A percentile compares a stretch with the other conserved stretches of the same genome.
phyloP scores from a whole-genome alignment of 495 filamentous ascomycete genomes.

The Penicillium arizonense region DNA sequence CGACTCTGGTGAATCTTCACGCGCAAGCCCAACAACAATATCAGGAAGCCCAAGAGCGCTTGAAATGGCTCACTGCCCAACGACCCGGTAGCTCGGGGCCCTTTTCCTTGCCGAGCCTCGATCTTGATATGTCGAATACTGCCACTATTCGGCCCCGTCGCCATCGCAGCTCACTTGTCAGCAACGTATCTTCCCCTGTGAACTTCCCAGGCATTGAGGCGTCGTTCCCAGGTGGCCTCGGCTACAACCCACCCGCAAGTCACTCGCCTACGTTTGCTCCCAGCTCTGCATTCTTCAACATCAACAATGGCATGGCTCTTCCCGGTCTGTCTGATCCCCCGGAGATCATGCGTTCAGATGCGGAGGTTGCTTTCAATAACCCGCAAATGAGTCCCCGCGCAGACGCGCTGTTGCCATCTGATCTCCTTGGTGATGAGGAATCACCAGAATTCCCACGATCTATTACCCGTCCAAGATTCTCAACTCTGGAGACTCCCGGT shows the following conservation, averaged over 20 bases:
- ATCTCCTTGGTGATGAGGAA: constrained; percentile 77
- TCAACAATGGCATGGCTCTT: constrained; percentile 56
- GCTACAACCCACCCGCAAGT: constrained; percentile 43
- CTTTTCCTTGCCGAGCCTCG: constrained; percentile 44
- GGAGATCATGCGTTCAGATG: constrained; percentile 40
- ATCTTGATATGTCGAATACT: constrained; percentile 39
- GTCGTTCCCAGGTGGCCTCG: constrained; percentile 36
- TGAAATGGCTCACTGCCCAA: constrained; percentile 49
- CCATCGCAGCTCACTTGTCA: constrained; percentile 48
- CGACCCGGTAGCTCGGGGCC: constrained; percentile 41
- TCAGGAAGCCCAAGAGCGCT: constrained; percentile 51
- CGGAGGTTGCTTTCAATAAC: constrained; percentile 52
- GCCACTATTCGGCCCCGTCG: constrained; percentile 46
- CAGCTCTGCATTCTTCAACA: constrained; percentile 55
- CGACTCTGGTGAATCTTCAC: constrained; percentile 45
- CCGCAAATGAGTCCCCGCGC: constrained; percentile 82
- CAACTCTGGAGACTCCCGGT: constrained; percentile 36
- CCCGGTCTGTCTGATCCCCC: constrained; percentile 36
- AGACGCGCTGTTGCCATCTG: constrained; percentile 72
- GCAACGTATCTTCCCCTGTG: constrained; percentile 47
- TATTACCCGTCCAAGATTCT: constrained; percentile 37
- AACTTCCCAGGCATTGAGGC: constrained; percentile 41
- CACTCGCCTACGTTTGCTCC: constrained; percentile 50
- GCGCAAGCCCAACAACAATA: constrained; percentile 50
- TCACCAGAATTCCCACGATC: constrained; percentile 50